Base-by-base conservation (phyloP, 1,284 basidiomycete genomes). In the Pseudozyma hubeiensis region DNA sequence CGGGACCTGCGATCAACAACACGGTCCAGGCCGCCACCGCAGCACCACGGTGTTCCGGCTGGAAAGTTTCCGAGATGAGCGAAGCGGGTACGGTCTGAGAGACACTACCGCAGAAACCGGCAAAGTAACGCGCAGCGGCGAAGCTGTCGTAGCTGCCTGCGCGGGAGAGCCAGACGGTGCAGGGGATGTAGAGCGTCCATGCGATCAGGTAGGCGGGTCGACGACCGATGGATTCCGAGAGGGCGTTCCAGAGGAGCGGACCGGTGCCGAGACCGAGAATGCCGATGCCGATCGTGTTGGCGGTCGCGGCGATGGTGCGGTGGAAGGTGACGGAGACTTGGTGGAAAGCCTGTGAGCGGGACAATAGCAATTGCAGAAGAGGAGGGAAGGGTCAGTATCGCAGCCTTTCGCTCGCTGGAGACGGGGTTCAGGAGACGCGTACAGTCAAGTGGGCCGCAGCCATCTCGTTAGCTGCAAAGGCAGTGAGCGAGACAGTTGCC, bases 231-330 rank as follows among this genome's bases (percentile, higher is more conserved):
- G 80, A 79, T 35, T 78, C 62, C 11, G 65, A 41, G 29, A 79
- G 53, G 11, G 78, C 69, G 41, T 73, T 73, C 71, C 74, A 81
- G 19, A 85, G 65, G 8, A 85, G 53, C 0, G 84, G 79, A 2
- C 85, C 85, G 4, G 84, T 79, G 1, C 83, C 84, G n/a, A 83
- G 73, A 33, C 85, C 85, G 13, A 85, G 79, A n/a, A 85, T 77
- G 24, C 67, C 70, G 68, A 84, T 84, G 10, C 84, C 84, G 54
- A 85, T 83, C 0, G 84, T 75, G 66, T 85, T 83, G 31, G 84
- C 81, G 9, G 80, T 81, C 5, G 74, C 61, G 3, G 77, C 57
- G 5, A 82, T 80, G n/a, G 72, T 62, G 3, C 70, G 67, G 16
- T 75, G 62, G 51, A 81, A 79, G 30, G 62, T 58, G 4, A 59